phyloP scores from a whole-genome alignment of 148 eudicot species.

The Silene latifolia region DNA sequence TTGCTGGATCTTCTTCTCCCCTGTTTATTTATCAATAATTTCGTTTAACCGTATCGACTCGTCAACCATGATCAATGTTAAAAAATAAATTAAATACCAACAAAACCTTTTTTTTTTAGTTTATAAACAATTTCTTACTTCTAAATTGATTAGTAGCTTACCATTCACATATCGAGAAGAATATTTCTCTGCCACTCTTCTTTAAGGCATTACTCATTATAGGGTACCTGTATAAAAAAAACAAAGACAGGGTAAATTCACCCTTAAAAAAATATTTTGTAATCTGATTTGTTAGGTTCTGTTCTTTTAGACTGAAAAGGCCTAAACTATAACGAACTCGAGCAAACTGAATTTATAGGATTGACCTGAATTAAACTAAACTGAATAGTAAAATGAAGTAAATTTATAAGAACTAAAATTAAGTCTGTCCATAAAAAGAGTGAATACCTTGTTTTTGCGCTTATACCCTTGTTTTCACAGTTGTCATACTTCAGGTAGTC shows the following conservation, averaged over 20 bases:
- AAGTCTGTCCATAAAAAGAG: not conserved
- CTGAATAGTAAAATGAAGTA: too few species aligned
- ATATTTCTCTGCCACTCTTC: slow-evolving; percentile 62
- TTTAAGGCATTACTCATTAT: slow-evolving; percentile 61
- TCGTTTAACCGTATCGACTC: too few species aligned
- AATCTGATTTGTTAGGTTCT: too few species aligned
- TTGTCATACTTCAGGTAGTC: slow-evolving; percentile 95
- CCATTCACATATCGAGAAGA: slow-evolving; percentile 86
- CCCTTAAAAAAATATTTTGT: too few species aligned
- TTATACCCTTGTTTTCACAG: slow-evolving; percentile 39
- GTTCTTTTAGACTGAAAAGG: too few species aligned
- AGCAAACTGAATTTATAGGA: too few species aligned
- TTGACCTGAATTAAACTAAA: too few species aligned
- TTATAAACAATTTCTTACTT: not conserved
- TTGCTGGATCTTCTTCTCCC: slow-evolving; percentile 13
- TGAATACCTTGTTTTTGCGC: slow-evolving; percentile 50
- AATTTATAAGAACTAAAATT: too few species aligned
- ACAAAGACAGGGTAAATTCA: too few species aligned
- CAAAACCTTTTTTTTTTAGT: too few species aligned
- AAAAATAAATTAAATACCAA: not conserved
- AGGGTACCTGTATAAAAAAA: slow-evolving; percentile 49
- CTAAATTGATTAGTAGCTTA: slow-evolving; percentile 23
- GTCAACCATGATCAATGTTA: too few species aligned
- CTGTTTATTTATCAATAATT: not conserved
- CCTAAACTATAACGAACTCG: too few species aligned